Evolutionary conservation across 208 protist genomes (phyloP).

Genomic region (Porcisia hertigi): DNA sequence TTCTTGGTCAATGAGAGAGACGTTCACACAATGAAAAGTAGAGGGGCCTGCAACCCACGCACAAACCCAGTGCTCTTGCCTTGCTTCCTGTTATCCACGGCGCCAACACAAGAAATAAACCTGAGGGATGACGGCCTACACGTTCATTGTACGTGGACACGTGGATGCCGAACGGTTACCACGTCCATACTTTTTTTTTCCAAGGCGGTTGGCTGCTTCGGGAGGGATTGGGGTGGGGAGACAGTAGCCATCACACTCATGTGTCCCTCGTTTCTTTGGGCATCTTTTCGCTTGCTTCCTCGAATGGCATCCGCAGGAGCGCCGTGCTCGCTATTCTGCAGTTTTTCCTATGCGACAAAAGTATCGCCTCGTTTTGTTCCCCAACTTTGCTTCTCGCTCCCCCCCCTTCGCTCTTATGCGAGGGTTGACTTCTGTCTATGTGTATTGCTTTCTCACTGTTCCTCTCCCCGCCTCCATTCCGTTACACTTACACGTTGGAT

Average conservation of each 20-base stretch:
- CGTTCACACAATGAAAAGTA: neutral
- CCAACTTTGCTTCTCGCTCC: neutral
- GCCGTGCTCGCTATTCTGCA: neutral
- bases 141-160: too few species aligned
- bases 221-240: neutral
- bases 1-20: neutral
- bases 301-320: neutral
- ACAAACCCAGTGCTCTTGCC: neutral
- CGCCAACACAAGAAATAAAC: too few species aligned
- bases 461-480: too few species aligned
- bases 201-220: too few species aligned
- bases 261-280: neutral
- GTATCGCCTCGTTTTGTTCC: too few species aligned
- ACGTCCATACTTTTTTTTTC: too few species aligned
- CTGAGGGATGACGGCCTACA: too few species aligned
- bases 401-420: neutral
- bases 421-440: too few species aligned
- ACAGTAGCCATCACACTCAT: neutral
- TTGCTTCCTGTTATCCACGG: too few species aligned
- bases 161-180: too few species aligned
- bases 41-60: neutral
- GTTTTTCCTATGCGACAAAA: neutral
- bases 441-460: too few species aligned
- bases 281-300: neutral
- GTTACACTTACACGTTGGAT: too few species aligned